These are phyloP conservation scores for Candida tallmaniae DNA, from an alignment of 805 yeast genomes.

Conservation along the genomic window DNA sequence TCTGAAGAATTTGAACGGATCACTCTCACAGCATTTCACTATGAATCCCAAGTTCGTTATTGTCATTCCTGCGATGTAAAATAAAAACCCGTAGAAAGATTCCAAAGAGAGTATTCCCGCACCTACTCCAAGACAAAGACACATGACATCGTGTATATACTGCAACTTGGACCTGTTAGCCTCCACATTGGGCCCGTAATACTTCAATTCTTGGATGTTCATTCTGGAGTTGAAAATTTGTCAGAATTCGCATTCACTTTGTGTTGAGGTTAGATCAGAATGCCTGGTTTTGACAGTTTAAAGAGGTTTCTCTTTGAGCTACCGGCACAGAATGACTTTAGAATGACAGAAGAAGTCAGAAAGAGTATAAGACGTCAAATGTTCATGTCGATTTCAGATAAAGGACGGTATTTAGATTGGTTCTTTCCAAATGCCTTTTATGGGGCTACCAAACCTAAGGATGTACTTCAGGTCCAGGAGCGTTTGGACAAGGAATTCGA, in stretches of 20 bases:
- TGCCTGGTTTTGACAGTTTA: constrained; percentile 9
- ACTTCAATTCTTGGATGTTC: constrained; percentile 10
- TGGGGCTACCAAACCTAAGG: background rate
- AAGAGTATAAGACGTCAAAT: constrained; percentile 25
- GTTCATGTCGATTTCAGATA: constrained; percentile 26
- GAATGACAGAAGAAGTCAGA: constrained; percentile 21
- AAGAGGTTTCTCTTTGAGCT: constrained; percentile 30
- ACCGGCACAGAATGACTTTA: constrained; percentile 25
- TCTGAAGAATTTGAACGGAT: constrained; percentile 21
- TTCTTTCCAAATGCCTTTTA: constrained; percentile 29
- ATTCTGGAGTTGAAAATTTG: no score
- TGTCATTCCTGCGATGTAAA: constrained; percentile 32
- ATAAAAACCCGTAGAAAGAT: constrained; percentile 29
- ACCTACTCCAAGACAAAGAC: constrained; percentile 35
- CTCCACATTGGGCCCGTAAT: constrained; percentile 25
- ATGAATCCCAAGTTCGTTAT: constrained; percentile 26
- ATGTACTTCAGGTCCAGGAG: constrained; percentile 7
- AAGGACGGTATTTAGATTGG: constrained; percentile 31
- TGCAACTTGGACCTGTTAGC: constrained; percentile 25
- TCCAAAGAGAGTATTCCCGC: constrained; percentile 39
- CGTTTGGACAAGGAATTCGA: constrained; percentile 21
- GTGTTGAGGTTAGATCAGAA: constrained; percentile 1
- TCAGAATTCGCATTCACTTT: no score
- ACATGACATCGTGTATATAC: constrained; percentile 33
- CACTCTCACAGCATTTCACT: constrained; percentile 27